A percentile compares a stretch with the other conserved stretches of the same genome.
Conservation (phyloP, 2,329 filamentous ascomycete genomes). For the Eutypella sp. region DNA sequence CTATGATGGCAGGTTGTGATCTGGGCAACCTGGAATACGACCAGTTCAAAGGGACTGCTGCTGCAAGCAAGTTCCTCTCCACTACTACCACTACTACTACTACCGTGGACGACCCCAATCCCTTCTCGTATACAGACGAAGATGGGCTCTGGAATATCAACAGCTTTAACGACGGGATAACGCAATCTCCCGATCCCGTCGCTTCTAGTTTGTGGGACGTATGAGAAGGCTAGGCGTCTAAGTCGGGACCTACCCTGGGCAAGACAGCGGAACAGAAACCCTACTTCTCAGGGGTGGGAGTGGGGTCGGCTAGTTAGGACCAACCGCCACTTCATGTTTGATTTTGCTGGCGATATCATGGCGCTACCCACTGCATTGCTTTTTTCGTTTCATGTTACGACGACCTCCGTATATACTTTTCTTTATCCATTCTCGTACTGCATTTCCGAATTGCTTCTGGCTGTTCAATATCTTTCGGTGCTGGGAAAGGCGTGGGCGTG, state of each 20-base stretch:
- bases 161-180: constrained; percentile 31
- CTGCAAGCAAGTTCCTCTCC: constrained; percentile 40
- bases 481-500: neutral
- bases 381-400: neutral
- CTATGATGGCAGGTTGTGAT: constrained; percentile 39
- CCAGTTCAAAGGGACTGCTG: constrained; percentile 48
- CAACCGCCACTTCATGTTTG: neutral
- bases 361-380: neutral
- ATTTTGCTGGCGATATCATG: neutral
- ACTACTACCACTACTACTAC: constrained; percentile 20
- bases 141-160: constrained; percentile 35
- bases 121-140: constrained; percentile 45
- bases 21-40: constrained; percentile 50
- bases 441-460: neutral
- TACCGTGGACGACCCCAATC: constrained; percentile 29
- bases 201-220: constrained; percentile 26
- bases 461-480: neutral
- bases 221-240: too few relatives aligned
- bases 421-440: neutral
- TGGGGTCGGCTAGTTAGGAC: neutral
- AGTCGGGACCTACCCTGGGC: too few relatives aligned
- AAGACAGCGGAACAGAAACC: too few relatives aligned
- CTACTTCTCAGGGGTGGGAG: too few relatives aligned
- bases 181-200: constrained; percentile 29
- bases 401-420: neutral